A percentile compares a stretch with the other conserved stretches of the same genome.
phyloP scores from a whole-genome alignment of 2,329 filamentous ascomycete species.

The Parascedosporium putredinis region DNA sequence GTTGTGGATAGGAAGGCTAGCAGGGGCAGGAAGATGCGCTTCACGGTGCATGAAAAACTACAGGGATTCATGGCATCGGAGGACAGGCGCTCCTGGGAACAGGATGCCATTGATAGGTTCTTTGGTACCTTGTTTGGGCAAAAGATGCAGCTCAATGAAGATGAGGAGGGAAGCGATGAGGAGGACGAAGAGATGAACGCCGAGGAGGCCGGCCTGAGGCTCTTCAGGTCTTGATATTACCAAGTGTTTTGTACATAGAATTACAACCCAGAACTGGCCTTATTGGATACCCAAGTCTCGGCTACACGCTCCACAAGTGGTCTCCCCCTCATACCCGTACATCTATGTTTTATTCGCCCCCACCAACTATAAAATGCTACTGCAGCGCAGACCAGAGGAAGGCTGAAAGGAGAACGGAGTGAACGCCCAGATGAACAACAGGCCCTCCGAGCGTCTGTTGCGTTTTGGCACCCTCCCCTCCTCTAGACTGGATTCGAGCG shows the following conservation, averaged over 20 bases:
- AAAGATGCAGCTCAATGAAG: conserved; percentile 54
- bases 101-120: conserved; percentile 65
- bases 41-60: conserved; percentile 91
- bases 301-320: background rate
- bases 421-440: conserved; percentile 31
- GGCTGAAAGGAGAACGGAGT: conserved; percentile 25
- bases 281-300: too few relatives aligned
- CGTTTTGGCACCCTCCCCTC: background rate
- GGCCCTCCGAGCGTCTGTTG: conserved; percentile 32
- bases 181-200: conserved; percentile 38
- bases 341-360: too few relatives aligned
- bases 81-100: conserved; percentile 70
- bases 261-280: too few relatives aligned
- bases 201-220: conserved; percentile 41
- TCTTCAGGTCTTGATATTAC: conserved; percentile 35
- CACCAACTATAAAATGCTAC: too few relatives aligned
- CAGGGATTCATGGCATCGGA: conserved; percentile 97
- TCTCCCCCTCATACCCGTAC: background rate
- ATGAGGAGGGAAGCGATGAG: conserved; percentile 40
- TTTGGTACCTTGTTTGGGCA: conserved; percentile 68
- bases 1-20: conserved; percentile 88
- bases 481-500: conserved; percentile 19
- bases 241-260: background rate
- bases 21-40: conserved; percentile 89
- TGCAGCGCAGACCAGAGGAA: conserved; percentile 17